Base-by-base conservation (phyloP, 805 yeast genomes). In the Nakazawaea populi region DNA sequence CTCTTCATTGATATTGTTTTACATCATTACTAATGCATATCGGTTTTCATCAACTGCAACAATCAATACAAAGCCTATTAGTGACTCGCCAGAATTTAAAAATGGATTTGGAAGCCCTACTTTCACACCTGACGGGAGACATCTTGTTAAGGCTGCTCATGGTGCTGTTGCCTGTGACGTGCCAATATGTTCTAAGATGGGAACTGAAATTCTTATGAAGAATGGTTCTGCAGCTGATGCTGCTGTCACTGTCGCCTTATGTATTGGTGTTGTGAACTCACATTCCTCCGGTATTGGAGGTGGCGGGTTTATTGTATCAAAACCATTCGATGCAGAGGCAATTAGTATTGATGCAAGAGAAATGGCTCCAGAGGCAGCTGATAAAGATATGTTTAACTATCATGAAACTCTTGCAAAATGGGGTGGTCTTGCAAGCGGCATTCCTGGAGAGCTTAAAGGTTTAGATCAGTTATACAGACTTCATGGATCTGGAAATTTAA, bases 191-290 rank as follows among this genome's bases (percentile, higher is more conserved):
- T 84, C 91, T 1, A 59, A 71, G 14, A 62, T 85, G 73, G 94
- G 89, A 6, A 73, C 73, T 5, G 67, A 73, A 5, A 79, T 87
- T 14, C 65, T 86, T 32, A 59, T 66, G 48, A 56, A 59, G 27
- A 82, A 80, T 6, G 95, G 97, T 0, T 84, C 81, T 59, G 97
- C 97, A 1, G 97, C 96, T 0, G 99, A 92, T 64, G 96, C 97
- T 0, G 88, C 96, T 0, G 85, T 92, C 2, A 85, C 96, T 0
- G 87, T 88, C 10, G 89, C 96, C 0, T 72, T 92, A 31, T 92
- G 99, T 62, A 81, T 92, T 34, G 98, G 98, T 2, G 75, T 87
- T 49, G 68, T 89, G 27, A 87, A 88, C 61, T 83, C 89, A 55
- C 89, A 85, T 69, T 84, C 85, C 52, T 84, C 96, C 1, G 96